Conservation (phyloP, 257 asterid species). For the Solanum verrucosum region DNA sequence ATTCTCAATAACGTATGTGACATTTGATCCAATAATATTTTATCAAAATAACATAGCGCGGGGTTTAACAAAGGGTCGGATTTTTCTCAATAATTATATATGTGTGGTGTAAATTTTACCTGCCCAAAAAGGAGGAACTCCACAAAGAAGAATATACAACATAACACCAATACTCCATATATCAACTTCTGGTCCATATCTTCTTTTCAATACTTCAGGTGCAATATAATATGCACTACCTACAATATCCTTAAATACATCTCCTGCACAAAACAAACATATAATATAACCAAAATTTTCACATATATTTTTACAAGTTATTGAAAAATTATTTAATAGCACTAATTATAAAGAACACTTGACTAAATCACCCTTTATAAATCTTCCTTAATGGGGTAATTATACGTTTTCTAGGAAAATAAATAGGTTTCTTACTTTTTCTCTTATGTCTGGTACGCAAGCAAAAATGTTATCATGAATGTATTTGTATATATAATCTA, state of each 20-base stretch:
- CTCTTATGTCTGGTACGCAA: fast-evolving
- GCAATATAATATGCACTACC: slow-evolving; percentile 96
- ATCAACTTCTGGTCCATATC: slow-evolving; percentile 84
- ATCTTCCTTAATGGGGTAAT: not conserved
- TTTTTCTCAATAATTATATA: not conserved
- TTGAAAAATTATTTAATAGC: too few species aligned
- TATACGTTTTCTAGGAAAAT: not conserved
- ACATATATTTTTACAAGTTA: too few species aligned
- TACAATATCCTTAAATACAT: slow-evolving; percentile 67
- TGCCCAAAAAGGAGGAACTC: slow-evolving; percentile 96
- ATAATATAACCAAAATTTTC: not conserved
- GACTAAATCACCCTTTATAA: not conserved
- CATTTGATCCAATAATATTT: not conserved
- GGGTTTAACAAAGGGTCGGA: fast-evolving
- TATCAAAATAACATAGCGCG: not conserved
- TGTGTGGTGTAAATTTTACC: slow-evolving; percentile 8
- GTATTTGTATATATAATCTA: not conserved
- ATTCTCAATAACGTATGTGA: too few species aligned
- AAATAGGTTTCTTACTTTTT: not conserved
- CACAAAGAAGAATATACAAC: slow-evolving; percentile 78
- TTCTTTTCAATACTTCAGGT: slow-evolving; percentile 83
- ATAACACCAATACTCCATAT: slow-evolving; percentile 95
- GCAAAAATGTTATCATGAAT: not conserved
- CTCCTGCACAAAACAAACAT: slow-evolving; percentile 33
- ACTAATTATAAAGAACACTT: too few species aligned